phyloP scores from a whole-genome alignment of 225 moss, liverwort and hornwort genomes.

The Neckera pumila region DNA sequence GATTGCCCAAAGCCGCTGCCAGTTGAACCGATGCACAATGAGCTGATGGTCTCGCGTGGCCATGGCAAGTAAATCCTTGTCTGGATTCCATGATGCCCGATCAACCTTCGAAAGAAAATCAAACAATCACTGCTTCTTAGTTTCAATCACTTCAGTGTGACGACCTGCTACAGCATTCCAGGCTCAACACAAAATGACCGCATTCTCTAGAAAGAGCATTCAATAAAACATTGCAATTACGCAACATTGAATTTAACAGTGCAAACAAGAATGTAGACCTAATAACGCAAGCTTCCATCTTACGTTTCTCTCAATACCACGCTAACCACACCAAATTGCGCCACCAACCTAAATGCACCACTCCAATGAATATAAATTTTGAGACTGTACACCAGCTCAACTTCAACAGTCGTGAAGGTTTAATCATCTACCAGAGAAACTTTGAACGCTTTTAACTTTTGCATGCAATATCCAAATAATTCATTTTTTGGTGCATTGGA shows the following conservation, averaged over 20 bases:
- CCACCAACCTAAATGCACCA: not conserved
- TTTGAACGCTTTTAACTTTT: not conserved
- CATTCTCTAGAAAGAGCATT: not conserved
- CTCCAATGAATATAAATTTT: not conserved
- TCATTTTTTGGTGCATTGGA: not conserved
- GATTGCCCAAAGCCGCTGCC: constrained; percentile 98
- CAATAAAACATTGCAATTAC: not conserved
- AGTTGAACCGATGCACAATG: constrained; percentile 94
- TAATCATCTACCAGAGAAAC: not conserved
- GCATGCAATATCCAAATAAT: not conserved
- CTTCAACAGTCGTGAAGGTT: not conserved
- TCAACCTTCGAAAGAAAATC: constrained; percentile 37
- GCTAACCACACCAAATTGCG: not conserved
- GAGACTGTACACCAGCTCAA: not conserved
- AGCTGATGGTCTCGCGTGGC: constrained; percentile 91
- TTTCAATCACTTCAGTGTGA: not conserved
- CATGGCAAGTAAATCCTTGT: constrained; percentile 97
- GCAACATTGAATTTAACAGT: not conserved
- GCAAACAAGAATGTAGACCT: not conserved
- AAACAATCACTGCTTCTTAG: not conserved
- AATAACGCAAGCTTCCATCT: not conserved
- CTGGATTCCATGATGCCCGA: constrained; percentile 91
- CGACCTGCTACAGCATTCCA: not conserved
- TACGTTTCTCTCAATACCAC: not conserved
- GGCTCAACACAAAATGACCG: not conserved